Conservation (phyloP, 768 basidiomycete genomes). For the Kwoniella shandongensis region DNA sequence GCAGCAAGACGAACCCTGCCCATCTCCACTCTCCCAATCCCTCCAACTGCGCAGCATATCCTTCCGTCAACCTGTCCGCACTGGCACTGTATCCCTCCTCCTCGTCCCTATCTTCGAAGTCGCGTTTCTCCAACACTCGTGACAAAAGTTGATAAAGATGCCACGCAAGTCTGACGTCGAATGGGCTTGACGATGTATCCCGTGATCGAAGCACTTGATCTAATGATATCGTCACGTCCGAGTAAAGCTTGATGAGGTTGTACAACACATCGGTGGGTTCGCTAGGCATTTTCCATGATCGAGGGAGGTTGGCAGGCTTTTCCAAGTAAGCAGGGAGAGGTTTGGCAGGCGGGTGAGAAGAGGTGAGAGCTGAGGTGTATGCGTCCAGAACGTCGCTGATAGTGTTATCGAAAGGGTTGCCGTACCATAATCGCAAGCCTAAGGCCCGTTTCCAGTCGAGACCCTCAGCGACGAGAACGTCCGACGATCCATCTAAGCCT, state of each 20-base stretch:
- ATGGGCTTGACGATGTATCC: slow-evolving; percentile 70
- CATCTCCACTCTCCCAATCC: slow-evolving; percentile 75
- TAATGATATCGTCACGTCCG: slow-evolving; percentile 72
- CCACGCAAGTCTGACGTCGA: slow-evolving; percentile 86
- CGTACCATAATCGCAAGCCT: slow-evolving; percentile 88
- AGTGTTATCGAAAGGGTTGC: slow-evolving; percentile 62
- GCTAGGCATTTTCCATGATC: slow-evolving; percentile 26
- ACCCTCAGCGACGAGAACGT: slow-evolving; percentile 66
- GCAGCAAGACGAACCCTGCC: slow-evolving; percentile 83
- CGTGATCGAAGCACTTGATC: slow-evolving; percentile 65
- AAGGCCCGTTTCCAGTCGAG: slow-evolving; percentile 94
- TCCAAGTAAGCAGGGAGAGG: slow-evolving; percentile 51
- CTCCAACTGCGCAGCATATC: slow-evolving; percentile 86
- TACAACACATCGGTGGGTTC: slow-evolving; percentile 67
- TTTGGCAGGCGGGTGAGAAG: slow-evolving; percentile 49
- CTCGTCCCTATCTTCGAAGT: slow-evolving; percentile 75
- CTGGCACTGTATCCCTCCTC: slow-evolving; percentile 71
- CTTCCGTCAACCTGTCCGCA: slow-evolving; percentile 77
- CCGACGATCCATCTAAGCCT: slow-evolving; percentile 58
- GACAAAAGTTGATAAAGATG: slow-evolving; percentile 87
- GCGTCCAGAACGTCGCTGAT: slow-evolving; percentile 68
- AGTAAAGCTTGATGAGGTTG: slow-evolving; percentile 72
- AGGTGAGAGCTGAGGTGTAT: slow-evolving; percentile 58
- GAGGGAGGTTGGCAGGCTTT: slow-evolving; percentile 14
- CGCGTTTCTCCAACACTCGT: slow-evolving; percentile 74